Percentiles rank a stretch among this genome's conserved stretches.
Conservation (phyloP, 2,329 filamentous ascomycete genomes). For the Cladosporium sp. region DNA sequence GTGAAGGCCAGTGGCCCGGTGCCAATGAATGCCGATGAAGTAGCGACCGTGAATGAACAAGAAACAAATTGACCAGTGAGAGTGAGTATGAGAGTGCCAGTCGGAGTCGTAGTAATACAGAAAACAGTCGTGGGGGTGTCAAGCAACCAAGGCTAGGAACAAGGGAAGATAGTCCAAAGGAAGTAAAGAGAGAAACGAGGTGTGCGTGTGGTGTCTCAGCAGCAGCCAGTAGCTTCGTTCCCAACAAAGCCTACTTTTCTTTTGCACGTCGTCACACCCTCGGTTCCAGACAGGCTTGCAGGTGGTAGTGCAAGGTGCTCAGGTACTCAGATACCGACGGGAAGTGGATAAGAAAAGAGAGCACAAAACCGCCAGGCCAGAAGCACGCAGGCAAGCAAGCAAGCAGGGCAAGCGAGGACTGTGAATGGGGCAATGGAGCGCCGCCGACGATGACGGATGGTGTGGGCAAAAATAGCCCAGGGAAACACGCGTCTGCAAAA, state of each 20-base stretch:
- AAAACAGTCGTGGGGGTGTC: too few species aligned
- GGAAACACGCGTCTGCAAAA: slow-evolving; percentile 12
- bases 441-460: slow-evolving; percentile 2
- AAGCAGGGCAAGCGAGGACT: background rate
- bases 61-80: background rate
- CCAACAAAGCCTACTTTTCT: too few species aligned
- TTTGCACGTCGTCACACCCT: too few species aligned
- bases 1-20: background rate
- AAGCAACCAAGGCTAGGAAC: slow-evolving; percentile 3
- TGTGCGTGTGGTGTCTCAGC: background rate
- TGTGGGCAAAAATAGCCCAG: slow-evolving; percentile 11
- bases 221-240: too few species aligned
- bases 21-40: background rate
- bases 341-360: background rate
- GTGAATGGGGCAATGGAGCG: background rate
- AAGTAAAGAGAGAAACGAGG: background rate
- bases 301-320: too few species aligned
- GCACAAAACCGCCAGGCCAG: background rate
- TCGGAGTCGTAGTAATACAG: too few species aligned
- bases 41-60: slow-evolving; percentile 3
- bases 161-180: background rate
- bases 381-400: background rate
- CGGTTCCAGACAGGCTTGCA: background rate
- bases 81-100: too few species aligned
- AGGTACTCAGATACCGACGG: slow-evolving; percentile 6